Evolutionary conservation across 2,329 filamentous ascomycete species (phyloP), one percentile per base, ranked within the genome.

Genomic region (Colletotrichum endophyticum): DNA sequence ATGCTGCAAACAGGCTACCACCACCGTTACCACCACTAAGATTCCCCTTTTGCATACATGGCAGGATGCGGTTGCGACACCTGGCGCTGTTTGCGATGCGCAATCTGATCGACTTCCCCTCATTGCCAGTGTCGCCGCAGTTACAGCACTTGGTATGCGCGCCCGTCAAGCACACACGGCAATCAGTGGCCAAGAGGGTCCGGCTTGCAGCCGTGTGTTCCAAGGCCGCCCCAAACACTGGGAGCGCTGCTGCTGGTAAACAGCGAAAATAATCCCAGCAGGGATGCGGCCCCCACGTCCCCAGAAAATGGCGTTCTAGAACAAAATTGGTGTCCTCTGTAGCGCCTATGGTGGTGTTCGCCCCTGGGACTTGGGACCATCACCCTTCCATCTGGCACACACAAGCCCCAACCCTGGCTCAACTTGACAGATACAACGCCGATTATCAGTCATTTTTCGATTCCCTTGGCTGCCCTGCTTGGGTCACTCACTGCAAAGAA

Each of bases 221-320:
- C 30, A 64, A 64, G 30, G 44, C 32, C 32, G 44, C 44, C 36
- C n/a, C 66, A 16, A 56, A 69, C 28, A n/a, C 11, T 22, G 15
- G 6, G 5, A 49, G 49, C 66, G 36, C 19, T 69, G 39, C 64
- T 25, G n/a, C n/a, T 57, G 56, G 67, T 32, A 56, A 73, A 71
- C 66, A 59, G 66, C 75, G 66, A 77, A 66, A 77, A 71, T 70
- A 71, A 70, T 56, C 61, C 75, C 72, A 70, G 66, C 72, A 77
- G 62, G 72, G 72, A 62, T 77, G 34, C 34, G 53, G 75, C 75
- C 72, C 75, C 75, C 75, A 77, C 75, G 72, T 75, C 72, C 66
- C 75, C 66, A 71, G 75, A 75, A 70, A 74, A 77, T 39, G 72
- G 75, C 32, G 66, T 77, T 77, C 75, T 77, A 77, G 75, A 77